Base-by-base conservation (phyloP, 306 rosid genomes). In the Dalbergia cochinchinensis region DNA sequence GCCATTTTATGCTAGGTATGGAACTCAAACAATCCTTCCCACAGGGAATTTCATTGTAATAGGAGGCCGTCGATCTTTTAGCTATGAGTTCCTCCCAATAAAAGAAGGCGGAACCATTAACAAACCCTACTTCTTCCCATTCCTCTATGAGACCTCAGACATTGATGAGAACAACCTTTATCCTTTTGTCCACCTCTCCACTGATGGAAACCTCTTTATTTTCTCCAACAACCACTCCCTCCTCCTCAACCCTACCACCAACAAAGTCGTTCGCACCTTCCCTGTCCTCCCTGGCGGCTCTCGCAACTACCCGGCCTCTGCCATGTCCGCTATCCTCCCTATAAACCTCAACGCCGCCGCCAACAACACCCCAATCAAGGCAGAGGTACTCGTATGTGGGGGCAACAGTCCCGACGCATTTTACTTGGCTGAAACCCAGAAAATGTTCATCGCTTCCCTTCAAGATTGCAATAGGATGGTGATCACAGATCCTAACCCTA, bases 151-250 rank as follows among this genome's bases (percentile, higher is more conserved):
- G 60, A 90, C 99, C 58, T 82, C 91, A 0, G 99, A 96, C 77
- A 4, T 89, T 6, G 99, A 93, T 14, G 99, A 96, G 60, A 96
- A 96, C 86, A 96, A 91, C 45, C 94, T 96, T 12, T 96, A 96
- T 83, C 99, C 99, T 0, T 93, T 96, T 26, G 90, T 88, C 53
- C 78, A 88, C 72, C 89, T 89, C 3, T 74, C 87, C 2, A 70
- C 89, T 1, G 99, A 96, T n/a, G 96, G 93, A 16, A 90, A 91
- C 48, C 20, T 96, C 75, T 96, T 89, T 57, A 50, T 96, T 74
- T 90, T 96, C 63, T 84, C 98, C 66, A 96, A 96, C 83, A 86
- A 85, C 44, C 92, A 96, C n/a, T 91, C 98, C 4, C 22, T 96
- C 51, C 92, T 96, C 45, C 85, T 91, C 4, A 35, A 85, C 80